Evolutionary conservation across 306 rosid species (phyloP).

Genomic region (Pyrus bretschneideri): DNA sequence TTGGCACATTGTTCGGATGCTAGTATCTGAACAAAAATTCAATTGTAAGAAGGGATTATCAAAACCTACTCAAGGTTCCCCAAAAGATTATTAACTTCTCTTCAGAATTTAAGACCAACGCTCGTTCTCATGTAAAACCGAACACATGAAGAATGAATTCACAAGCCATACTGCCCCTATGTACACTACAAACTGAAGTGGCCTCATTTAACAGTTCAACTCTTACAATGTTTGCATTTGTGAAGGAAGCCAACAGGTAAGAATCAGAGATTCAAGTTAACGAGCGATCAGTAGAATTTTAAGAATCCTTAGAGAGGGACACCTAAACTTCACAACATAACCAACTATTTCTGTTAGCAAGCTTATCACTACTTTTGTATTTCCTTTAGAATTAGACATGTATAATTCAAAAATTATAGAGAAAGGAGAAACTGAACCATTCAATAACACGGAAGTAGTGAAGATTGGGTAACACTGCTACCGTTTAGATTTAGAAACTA

Average conservation of each 20-base stretch:
- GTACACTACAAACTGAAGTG: background rate
- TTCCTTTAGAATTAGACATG: background rate
- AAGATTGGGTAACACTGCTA: background rate
- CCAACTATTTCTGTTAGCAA: background rate
- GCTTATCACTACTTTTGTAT: background rate
- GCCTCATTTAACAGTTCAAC: background rate
- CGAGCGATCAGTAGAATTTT: background rate
- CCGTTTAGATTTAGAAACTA: background rate
- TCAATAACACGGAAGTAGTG: background rate
- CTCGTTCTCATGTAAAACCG: slow-evolving; percentile 3
- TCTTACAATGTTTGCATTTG: background rate
- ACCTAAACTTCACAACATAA: background rate
- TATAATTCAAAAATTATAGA: background rate
- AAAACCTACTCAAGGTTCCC: slow-evolving; percentile 13
- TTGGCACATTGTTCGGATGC: slow-evolving; percentile 7
- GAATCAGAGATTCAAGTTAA: background rate
- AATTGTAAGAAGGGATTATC: background rate
- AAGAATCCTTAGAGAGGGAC: background rate
- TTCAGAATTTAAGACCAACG: background rate
- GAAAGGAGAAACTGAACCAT: background rate
- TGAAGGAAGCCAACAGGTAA: background rate
- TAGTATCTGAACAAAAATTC: background rate
- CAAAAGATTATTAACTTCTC: background rate
- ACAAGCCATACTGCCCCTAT: background rate
- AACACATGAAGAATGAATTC: background rate